A percentile compares a stretch with the other conserved stretches of the same genome.
Evolutionary conservation across 176 grass and related monocot genomes (phyloP).

Genomic region (Musa beccarii): DNA sequence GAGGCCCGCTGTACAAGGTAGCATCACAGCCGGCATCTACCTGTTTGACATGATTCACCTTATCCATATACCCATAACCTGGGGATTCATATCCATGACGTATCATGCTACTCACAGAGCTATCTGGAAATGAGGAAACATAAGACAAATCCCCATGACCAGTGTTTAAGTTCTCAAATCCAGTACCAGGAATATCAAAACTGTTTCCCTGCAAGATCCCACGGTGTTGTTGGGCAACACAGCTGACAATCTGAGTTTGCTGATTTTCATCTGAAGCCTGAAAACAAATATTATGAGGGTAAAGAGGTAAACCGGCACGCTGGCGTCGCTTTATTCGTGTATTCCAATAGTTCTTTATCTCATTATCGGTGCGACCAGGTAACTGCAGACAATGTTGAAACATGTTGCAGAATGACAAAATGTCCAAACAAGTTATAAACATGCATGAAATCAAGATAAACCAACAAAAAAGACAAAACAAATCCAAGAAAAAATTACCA

Average conservation of each 20-base stretch:
- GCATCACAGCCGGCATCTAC: no score
- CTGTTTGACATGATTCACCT: no score
- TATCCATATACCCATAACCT: no score
- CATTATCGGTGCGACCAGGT: conserved; percentile 95
- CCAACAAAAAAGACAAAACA: no score
- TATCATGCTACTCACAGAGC: conserved; percentile 44
- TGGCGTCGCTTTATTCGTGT: conserved; percentile 86
- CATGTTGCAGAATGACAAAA: conserved; percentile 4
- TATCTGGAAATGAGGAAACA: conserved; percentile 36
- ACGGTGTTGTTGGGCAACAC: conserved; percentile 32
- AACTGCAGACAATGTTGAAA: conserved; percentile 44
- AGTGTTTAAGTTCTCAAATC: conserved; percentile 42
- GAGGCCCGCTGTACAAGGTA: no score
- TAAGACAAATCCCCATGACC: conserved; percentile 45
- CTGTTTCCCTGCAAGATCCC: conserved; percentile 45
- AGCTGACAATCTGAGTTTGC: conserved; percentile 7
- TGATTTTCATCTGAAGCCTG: conserved; percentile 36
- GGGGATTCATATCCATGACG: not conserved
- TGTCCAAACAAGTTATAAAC: no score
- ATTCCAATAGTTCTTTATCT: conserved; percentile 99
- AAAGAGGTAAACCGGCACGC: conserved; percentile 58
- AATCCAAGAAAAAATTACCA: no score
- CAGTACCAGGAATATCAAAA: conserved; percentile 47
- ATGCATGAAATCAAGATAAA: no score
- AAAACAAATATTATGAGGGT: conserved; percentile 52